Evolutionary conservation across 257 asterid species (phyloP).

Genomic region (Agastache rugosa): DNA sequence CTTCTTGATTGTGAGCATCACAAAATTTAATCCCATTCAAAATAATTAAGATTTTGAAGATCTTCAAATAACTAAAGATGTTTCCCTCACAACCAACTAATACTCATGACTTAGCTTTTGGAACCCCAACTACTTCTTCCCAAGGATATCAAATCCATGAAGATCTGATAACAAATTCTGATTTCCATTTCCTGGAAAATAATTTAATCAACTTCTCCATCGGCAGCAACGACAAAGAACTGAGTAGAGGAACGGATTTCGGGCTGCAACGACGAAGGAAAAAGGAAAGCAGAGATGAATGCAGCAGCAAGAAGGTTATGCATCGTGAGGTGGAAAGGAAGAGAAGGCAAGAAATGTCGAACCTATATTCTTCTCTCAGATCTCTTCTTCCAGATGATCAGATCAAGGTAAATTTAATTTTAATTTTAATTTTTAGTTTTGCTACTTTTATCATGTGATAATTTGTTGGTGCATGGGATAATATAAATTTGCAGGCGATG

Average conservation of each 20-base stretch:
- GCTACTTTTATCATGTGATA: background rate
- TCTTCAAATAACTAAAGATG: constrained; percentile 28
- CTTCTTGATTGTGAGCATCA: constrained; percentile 17
- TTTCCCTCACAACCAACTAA: constrained; percentile 39
- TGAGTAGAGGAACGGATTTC: background rate
- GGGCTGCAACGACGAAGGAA: background rate
- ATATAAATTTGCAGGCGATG: background rate
- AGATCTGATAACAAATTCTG: background rate
- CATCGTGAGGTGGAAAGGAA: constrained; percentile 53
- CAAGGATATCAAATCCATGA: constrained; percentile 17
- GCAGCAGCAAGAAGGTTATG: constrained; percentile 38
- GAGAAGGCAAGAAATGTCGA: constrained; percentile 53
- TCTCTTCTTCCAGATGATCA: constrained; percentile 49
- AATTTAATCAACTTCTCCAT: constrained; percentile 24
- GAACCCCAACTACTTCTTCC: constrained; percentile 24
- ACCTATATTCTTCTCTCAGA: constrained; percentile 47
- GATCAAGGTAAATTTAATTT: constrained; percentile 39
- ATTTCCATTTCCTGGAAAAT: background rate
- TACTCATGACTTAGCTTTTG: constrained; percentile 33
- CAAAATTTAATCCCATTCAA: background rate
- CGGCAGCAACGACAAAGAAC: background rate
- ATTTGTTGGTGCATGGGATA: background rate
- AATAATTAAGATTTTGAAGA: constrained; percentile 18
- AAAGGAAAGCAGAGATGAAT: background rate
- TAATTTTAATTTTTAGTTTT: background rate